phyloP scores from a whole-genome alignment of 78 protist genomes.

The Dictyostelium discoideum region dicty_2.7 NC_007089.4:107501-108000 shows the following conservation, averaged over 20 bases:
- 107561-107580: slow-evolving; percentile 41
- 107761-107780: slow-evolving; percentile 82
- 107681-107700: slow-evolving; percentile 89
- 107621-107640: slow-evolving; percentile 87
- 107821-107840: not conserved
- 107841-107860: slow-evolving; percentile 7
- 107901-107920: not conserved
- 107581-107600: slow-evolving; percentile 89
- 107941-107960: not conserved
- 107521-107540: slow-evolving; percentile 74
- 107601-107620: slow-evolving; percentile 92
- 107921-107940: not conserved
- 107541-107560: slow-evolving; percentile 83
- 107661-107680: slow-evolving; percentile 53
- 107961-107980: not conserved
- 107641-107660: slow-evolving; percentile 70
- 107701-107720: slow-evolving; percentile 75
- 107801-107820: not conserved
- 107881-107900: not conserved
- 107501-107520: slow-evolving; percentile 77
- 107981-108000: not conserved
- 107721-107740: slow-evolving; percentile 78
- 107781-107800: slow-evolving; percentile 47
- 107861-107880: not conserved
- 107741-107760: slow-evolving; percentile 82